phyloP scores from a whole-genome alignment of 768 basidiomycete genomes.

The Hypholoma fasciculare region DNA sequence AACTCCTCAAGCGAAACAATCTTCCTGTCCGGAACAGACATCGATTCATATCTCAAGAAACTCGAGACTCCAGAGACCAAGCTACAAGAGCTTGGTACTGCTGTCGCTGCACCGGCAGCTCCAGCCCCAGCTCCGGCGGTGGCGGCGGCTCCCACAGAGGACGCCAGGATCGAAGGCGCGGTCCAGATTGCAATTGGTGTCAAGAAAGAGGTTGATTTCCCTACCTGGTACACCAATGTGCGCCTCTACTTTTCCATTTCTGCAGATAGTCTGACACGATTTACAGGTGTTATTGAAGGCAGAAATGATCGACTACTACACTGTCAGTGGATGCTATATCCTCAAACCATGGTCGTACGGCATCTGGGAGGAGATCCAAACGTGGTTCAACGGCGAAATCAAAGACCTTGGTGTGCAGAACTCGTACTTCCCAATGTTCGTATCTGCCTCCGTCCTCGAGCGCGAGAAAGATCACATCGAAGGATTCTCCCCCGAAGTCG shows the following conservation, averaged over 20 bases:
- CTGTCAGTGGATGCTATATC: constrained; percentile 98
- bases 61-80: constrained; percentile 69
- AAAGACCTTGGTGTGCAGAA: constrained; percentile 96
- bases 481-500: constrained; percentile 98
- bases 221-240: constrained; percentile 92
- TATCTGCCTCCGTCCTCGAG: constrained; percentile 89
- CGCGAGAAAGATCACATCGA: constrained; percentile 98
- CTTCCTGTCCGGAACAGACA: constrained; percentile 78
- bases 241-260: constrained; percentile 19
- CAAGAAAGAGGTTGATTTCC: constrained; percentile 94
- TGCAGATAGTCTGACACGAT: constrained; percentile 8
- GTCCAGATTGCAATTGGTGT: constrained; percentile 93
- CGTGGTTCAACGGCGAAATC: constrained; percentile 93
- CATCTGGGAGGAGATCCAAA: constrained; percentile 97
- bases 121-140: constrained; percentile 39
- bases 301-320: constrained; percentile 99
- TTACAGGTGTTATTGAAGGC: constrained; percentile 91
- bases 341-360: constrained; percentile 97
- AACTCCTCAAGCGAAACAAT: constrained; percentile 68
- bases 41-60: constrained; percentile 67
- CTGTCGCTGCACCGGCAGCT: constrained; percentile 47
- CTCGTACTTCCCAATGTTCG: constrained; percentile 99
- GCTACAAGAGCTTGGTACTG: constrained; percentile 68
- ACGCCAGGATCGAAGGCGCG: constrained; percentile 82
- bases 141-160: constrained; percentile 61